Conservation (phyloP, 2,329 filamentous ascomycete genomes). For the Pseudogymnoascus sp. region DNA sequence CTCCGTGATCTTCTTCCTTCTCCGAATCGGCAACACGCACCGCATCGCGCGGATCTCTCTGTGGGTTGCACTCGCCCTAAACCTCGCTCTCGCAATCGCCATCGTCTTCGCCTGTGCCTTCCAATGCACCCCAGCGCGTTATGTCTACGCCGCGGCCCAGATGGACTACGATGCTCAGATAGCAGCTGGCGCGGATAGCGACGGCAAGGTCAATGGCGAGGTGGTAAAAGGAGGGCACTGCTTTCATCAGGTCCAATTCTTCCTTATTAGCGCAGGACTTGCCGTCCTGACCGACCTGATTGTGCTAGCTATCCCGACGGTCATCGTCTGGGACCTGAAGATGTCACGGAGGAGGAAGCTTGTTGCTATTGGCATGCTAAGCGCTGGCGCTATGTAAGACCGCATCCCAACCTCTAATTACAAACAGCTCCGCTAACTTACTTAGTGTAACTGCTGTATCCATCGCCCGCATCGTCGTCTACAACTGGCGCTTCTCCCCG, state of each 20-base stretch:
- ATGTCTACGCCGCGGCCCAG: conserved; percentile 12
- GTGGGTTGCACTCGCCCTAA: conserved; percentile 15
- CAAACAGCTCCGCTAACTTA: neutral
- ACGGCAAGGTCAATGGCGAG: conserved; percentile 17
- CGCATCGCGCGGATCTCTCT: conserved; percentile 9
- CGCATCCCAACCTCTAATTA: neutral
- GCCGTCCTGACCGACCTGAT: conserved; percentile 20
- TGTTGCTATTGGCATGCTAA: conserved; percentile 12
- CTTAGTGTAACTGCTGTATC: conserved; percentile 18
- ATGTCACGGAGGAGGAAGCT: conserved; percentile 18
- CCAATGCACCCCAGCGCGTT: conserved; percentile 29
- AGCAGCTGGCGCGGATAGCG: conserved; percentile 10
- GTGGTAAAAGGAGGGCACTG: conserved; percentile 17
- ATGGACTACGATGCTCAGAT: conserved; percentile 14
- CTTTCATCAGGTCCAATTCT: conserved; percentile 16
- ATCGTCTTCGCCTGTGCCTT: conserved; percentile 35
- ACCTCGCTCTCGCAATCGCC: conserved; percentile 30
- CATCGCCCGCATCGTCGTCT: conserved; percentile 16
- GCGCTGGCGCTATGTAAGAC: conserved; percentile 15
- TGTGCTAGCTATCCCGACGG: conserved; percentile 18
- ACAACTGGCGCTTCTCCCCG: conserved; percentile 13
- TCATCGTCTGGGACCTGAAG: conserved; percentile 20
- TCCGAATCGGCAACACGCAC: conserved; percentile 34
- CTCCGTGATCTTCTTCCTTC: conserved; percentile 39
- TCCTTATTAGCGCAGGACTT: conserved; percentile 18